phyloP scores from a whole-genome alignment of 2,329 filamentous ascomycete species.

The Apiospora arundinis region DNA sequence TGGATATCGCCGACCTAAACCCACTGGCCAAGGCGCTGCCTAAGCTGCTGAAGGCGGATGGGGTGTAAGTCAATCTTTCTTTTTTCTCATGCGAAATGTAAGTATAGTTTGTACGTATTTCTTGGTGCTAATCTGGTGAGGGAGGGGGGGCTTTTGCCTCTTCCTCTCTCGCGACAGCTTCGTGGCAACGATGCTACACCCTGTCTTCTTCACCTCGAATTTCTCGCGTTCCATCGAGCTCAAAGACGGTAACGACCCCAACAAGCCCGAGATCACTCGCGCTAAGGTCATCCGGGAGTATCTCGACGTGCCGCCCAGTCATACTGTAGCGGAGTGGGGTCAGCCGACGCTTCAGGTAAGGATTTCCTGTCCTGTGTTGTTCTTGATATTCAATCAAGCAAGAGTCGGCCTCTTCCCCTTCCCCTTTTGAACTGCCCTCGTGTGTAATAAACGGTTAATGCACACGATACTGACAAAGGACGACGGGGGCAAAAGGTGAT shows the following conservation, averaged over 20 bases:
- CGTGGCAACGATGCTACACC: constrained; percentile 54
- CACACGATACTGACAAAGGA: neutral
- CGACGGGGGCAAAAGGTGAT: constrained; percentile 36
- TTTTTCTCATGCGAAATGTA: neutral
- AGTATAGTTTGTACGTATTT: neutral
- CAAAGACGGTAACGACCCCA: constrained; percentile 42
- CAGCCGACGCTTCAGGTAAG: constrained; percentile 45
- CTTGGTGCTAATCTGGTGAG: neutral
- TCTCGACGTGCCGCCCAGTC: constrained; percentile 47
- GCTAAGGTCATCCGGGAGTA: constrained; percentile 49
- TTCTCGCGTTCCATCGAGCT: constrained; percentile 47
- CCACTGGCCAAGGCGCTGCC: constrained; percentile 49
- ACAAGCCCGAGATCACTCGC: constrained; percentile 42
- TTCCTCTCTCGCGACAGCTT: constrained; percentile 41
- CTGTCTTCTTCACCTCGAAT: constrained; percentile 55
- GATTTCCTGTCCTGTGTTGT: constrained; percentile 20
- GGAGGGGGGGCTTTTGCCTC: neutral
- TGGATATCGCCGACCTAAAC: constrained; percentile 52
- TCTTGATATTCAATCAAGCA: neutral
- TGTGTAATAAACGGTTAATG: too few species aligned
- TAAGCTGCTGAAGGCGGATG: constrained; percentile 46
- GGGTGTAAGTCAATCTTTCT: constrained; percentile 45
- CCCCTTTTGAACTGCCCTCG: neutral
- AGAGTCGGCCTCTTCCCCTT: neutral
- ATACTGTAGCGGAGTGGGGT: constrained; percentile 43